These are phyloP conservation scores for Terfezia claveryi DNA, from an alignment of 495 filamentous ascomycete species.

Conservation along the genomic window DNA sequence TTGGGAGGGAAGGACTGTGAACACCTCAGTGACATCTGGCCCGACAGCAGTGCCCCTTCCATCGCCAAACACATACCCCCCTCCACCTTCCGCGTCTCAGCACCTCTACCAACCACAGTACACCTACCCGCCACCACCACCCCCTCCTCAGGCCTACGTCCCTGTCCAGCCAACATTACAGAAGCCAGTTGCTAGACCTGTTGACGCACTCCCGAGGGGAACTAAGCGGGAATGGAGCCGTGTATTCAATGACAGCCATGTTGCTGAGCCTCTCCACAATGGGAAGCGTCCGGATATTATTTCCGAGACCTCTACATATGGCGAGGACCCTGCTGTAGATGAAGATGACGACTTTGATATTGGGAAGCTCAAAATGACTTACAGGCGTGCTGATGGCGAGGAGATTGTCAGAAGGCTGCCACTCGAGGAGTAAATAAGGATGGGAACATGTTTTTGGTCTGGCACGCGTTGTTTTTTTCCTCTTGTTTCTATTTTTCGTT, in stretches of 20 bases:
- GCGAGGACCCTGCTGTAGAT: neutral
- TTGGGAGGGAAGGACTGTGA: neutral
- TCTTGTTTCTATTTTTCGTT: neutral
- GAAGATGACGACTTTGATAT: constrained; percentile 13
- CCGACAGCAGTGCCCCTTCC: neutral
- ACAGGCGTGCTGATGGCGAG: constrained; percentile 18
- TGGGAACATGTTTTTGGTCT: neutral
- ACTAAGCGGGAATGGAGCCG: constrained; percentile 18
- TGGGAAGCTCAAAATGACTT: constrained; percentile 18
- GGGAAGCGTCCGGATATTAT: constrained; percentile 12
- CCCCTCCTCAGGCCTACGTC: neutral
- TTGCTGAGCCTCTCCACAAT: constrained; percentile 15
- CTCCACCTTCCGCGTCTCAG: neutral
- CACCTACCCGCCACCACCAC: neutral
- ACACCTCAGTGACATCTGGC: neutral
- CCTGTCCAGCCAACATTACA: constrained; percentile 15
- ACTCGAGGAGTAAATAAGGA: neutral
- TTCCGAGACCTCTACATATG: neutral
- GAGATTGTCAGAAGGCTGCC: constrained; percentile 18
- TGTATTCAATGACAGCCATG: constrained; percentile 16
- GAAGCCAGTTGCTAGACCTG: constrained; percentile 7
- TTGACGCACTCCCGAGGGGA: neutral
- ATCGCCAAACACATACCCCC: neutral
- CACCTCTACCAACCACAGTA: neutral
- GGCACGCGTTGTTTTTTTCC: neutral